Base-by-base conservation (phyloP, 768 basidiomycete species). In the Amanita thiersii region DNA sequence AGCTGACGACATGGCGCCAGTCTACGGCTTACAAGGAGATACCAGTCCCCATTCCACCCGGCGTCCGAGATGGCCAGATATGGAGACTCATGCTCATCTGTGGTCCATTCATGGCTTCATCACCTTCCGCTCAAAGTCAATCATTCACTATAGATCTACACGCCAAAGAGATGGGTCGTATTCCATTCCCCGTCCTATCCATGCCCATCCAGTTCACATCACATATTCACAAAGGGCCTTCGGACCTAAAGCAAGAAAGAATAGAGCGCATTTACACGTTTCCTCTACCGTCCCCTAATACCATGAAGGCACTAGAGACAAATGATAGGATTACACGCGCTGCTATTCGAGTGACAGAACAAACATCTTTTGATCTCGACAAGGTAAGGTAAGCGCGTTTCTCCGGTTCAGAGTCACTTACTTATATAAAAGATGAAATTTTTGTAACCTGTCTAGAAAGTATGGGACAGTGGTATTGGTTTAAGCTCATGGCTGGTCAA, bases 381-480 rank as follows among this genome's bases (percentile, higher is more conserved):
- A 94, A 96, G 77, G 92, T 88, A 48, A n/a, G n/a, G n/a, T 43
- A 12, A 55, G 69, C 45, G 32, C 5, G 31, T 41, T 34, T 14
- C 30, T 21, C 1, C 34, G 36, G 8, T 28, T 29, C 43, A 39
- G 25, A 14, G 26, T 23, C 32, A 35, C 24, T 17, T 38, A 29
- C 7, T 43, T 37, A 9, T 37, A 35, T 6, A 35, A 30, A 9
- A 14, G 23, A 21, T 14, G 29, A 20, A 32, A 42, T 48, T 34
- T 50, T 49, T 52, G 48, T 61, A 56, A 50, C 29, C 55, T 57
- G 40, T 52, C 24, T 64, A 94, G 92, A 94, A 94, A 89, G 74
- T 94, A 40, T 96, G 92, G 92, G 91, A 94, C 56, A 92, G 90
- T 31, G 92, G 92, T 2, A 70, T 94, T 35, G 90, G 86, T 4